phyloP scores from a whole-genome alignment of 2,329 filamentous ascomycete species.

The Penicillium sp. region DNA sequence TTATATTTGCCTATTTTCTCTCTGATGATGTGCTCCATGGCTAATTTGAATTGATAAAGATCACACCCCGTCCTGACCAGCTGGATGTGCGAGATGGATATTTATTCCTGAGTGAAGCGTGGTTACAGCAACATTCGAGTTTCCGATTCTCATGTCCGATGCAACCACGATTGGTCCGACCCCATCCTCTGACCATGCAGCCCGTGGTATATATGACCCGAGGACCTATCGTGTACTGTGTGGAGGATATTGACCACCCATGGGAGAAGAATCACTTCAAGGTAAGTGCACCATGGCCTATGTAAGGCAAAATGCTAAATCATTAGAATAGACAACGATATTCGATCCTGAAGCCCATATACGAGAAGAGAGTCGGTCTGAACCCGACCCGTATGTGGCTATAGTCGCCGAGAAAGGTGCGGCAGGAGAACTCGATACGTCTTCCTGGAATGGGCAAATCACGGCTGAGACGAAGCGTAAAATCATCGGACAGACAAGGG shows the following conservation, averaged over 20 bases:
- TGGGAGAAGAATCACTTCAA: slow-evolving; percentile 51
- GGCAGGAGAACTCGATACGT: slow-evolving; percentile 27
- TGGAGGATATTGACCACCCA: slow-evolving; percentile 55
- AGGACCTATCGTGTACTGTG: slow-evolving; percentile 57
- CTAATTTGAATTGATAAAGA: slow-evolving; percentile 13
- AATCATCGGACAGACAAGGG: slow-evolving; percentile 18
- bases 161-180: slow-evolving; percentile 46
- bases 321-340: slow-evolving; percentile 7
- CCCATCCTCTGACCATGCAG: slow-evolving; percentile 55
- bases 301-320: neutral
- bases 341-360: slow-evolving; percentile 11
- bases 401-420: slow-evolving; percentile 14
- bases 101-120: slow-evolving; percentile 43
- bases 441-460: slow-evolving; percentile 21
- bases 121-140: slow-evolving; percentile 35
- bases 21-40: neutral
- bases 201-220: slow-evolving; percentile 51
- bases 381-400: slow-evolving; percentile 14
- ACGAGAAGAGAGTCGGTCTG: slow-evolving; percentile 9
- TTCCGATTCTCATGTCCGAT: slow-evolving; percentile 49
- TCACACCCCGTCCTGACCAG: slow-evolving; percentile 34
- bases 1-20: neutral
- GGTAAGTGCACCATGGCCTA: slow-evolving; percentile 6
- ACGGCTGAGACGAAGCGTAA: slow-evolving; percentile 15
- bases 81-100: slow-evolving; percentile 47